Evolutionary conservation across 495 filamentous ascomycete species (phyloP), one percentile per base, ranked within the genome.

Genomic region (Podospora pseudoanserina): DNA sequence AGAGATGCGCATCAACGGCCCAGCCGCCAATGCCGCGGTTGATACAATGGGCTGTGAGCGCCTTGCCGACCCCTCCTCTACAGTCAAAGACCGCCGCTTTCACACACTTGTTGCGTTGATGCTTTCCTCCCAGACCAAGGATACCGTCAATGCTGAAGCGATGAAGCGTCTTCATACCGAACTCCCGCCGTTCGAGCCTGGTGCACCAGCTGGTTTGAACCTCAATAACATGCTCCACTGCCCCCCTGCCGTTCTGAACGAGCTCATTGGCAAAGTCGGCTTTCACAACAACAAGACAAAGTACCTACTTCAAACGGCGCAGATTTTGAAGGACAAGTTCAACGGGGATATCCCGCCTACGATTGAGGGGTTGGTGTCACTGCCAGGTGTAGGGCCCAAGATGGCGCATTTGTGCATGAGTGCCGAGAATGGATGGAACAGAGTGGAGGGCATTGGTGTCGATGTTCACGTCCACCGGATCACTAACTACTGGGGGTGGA

Each of bases 21-120:
- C 85, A 0, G 82, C 82, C 2, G 74, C 79, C 60, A 80, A 84
- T 66, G 95, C 95, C 4, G 92, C 94, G 1, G 95, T 99, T 0
- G 95, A 99, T 79, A 97, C 96, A 0, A 97, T 99, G 95, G 95
- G 95, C 20, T 99, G 95, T 75, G 92, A 94, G 69, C 86, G 89
- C 16, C 84, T 97, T 1, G 92, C 89, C 0, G 79, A 85, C 53
- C 68, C 79, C 0, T 75, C 75, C 28, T 79, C 80, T 1, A 81
- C 80, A 23, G 83, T 88, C 44, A 76, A 83, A 69, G 92, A 94
- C 75, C 87, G 87, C 69, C 87, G 96, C 2, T 97, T 96, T 76
- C 95, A 99, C 68, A 98, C 92, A 3, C 85, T 99, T 30, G 86
- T 96, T 30, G 88, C 94, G 3, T 81, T 99, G 64, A 98, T 99